A percentile compares a stretch with the other conserved stretches of the same genome.
Evolutionary conservation across 177 flowering plant species (phyloP).

Genomic region (Telopea speciosissima): DNA sequence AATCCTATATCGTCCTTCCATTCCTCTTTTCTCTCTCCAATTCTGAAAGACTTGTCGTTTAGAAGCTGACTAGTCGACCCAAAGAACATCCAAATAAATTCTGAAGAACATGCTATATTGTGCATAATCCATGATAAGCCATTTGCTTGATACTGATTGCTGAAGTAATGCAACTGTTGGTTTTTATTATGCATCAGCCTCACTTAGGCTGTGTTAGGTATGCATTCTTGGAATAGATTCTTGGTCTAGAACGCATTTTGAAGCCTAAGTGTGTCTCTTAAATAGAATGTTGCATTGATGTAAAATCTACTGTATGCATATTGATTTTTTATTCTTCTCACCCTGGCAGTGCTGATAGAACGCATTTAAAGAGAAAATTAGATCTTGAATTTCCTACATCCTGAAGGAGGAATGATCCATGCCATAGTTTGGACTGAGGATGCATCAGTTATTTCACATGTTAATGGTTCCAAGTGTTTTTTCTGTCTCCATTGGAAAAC

Average conservation of each 20-base stretch:
- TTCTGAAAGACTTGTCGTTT: no score
- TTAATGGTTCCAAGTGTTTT: not conserved
- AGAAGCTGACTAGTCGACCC: no score
- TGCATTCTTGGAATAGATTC: no score
- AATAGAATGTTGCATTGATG: not conserved
- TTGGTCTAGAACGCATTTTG: no score
- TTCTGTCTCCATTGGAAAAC: not conserved
- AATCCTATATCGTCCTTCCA: no score
- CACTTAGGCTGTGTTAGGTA: no score
- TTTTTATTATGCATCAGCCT: not conserved
- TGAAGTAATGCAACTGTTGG: not conserved
- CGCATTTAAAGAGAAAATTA: slow-evolving; percentile 76
- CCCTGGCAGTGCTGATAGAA: slow-evolving; percentile 76
- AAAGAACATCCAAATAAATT: not conserved
- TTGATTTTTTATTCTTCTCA: slow-evolving; percentile 3
- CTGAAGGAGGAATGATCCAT: slow-evolving; percentile 18
- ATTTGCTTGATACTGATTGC: not conserved
- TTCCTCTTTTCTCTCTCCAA: no score
- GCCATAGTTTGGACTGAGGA: not conserved
- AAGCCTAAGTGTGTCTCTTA: no score
- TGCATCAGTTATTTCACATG: not conserved
- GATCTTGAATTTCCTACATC: slow-evolving; percentile 68
- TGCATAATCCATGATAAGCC: not conserved
- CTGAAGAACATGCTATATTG: no score
- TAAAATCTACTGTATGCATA: not conserved